Evolutionary conservation across 208 protist genomes (phyloP).

Genomic region (Acanthamoeba healyi): DNA sequence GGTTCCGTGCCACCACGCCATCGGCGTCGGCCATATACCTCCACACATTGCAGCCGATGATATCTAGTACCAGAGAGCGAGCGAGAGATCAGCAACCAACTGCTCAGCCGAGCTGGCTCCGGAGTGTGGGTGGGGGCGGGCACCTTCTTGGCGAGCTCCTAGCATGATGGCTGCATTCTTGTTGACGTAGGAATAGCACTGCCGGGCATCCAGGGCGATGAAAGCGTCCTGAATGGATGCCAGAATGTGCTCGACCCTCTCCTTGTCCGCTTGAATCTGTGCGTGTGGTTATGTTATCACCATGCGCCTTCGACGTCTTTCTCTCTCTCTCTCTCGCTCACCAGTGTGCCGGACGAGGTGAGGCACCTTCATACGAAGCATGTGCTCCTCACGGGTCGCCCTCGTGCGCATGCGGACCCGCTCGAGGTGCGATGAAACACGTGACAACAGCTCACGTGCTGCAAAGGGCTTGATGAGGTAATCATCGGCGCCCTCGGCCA

Average conservation of each 20-base stretch:
- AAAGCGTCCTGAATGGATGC: conserved; percentile 17
- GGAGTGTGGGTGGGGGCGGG: not conserved
- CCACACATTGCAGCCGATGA: conserved; percentile 61
- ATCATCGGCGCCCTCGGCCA: conserved; percentile 75
- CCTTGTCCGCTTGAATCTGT: not conserved
- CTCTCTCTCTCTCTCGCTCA: no score
- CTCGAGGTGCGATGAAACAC: not conserved
- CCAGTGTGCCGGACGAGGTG: no score
- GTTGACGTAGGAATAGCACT: conserved; percentile 24
- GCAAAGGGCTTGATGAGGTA: conserved; percentile 78
- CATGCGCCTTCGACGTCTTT: no score
- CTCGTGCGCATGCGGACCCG: not conserved
- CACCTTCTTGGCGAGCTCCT: conserved; percentile 1
- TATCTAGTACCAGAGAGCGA: not conserved
- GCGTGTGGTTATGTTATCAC: no score
- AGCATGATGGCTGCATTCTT: not conserved
- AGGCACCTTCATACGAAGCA: not conserved
- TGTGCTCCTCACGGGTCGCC: not conserved
- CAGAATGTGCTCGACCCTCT: conserved; percentile 19
- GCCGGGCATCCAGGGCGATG: not conserved
- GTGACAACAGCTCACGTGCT: conserved; percentile 55
- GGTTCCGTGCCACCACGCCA: not conserved
- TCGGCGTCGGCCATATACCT: conserved; percentile 41
- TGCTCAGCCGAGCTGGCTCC: no score
- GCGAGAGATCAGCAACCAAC: not conserved